Evolutionary conservation across 2,329 filamentous ascomycete genomes (phyloP).

Genomic region (Botryotinia convoluta): DNA sequence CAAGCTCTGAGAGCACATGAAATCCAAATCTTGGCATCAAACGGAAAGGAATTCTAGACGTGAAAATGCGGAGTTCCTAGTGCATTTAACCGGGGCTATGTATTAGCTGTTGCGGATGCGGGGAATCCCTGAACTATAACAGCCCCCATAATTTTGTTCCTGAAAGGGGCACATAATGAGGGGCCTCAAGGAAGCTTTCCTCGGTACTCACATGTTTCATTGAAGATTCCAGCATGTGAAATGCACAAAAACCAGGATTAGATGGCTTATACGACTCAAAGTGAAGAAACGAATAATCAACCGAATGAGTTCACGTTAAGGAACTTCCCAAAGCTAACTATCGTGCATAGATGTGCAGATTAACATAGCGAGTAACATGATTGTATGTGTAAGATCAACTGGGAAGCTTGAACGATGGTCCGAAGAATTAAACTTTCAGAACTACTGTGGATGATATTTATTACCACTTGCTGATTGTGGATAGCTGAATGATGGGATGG

Average conservation of each 20-base stretch:
- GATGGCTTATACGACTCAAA: neutral
- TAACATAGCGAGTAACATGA: neutral
- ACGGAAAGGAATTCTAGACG: neutral
- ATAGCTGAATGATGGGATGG: neutral
- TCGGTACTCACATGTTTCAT: neutral
- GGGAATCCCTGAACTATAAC: slow-evolving; percentile 5
- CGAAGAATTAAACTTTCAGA: too few relatives aligned
- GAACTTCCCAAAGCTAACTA: neutral
- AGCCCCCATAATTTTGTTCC: neutral
- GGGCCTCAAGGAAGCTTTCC: neutral
- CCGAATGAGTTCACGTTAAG: neutral
- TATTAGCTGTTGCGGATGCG: neutral
- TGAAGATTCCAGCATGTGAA: neutral
- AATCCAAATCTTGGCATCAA: neutral
- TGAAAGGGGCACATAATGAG: neutral
- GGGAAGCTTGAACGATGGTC: neutral
- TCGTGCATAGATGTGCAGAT: neutral
- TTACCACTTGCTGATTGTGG: neutral
- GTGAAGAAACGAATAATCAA: neutral
- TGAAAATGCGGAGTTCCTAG: neutral
- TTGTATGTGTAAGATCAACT: neutral
- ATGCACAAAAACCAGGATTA: neutral
- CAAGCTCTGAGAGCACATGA: neutral
- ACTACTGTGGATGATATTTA: neutral
- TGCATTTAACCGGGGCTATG: neutral